Percentiles rank a stretch among this genome's conserved stretches.
These are phyloP conservation scores for Yamadazyma membranifaciens DNA, from an alignment of 1,139 yeast genomes.

Conservation along the genomic window DNA sequence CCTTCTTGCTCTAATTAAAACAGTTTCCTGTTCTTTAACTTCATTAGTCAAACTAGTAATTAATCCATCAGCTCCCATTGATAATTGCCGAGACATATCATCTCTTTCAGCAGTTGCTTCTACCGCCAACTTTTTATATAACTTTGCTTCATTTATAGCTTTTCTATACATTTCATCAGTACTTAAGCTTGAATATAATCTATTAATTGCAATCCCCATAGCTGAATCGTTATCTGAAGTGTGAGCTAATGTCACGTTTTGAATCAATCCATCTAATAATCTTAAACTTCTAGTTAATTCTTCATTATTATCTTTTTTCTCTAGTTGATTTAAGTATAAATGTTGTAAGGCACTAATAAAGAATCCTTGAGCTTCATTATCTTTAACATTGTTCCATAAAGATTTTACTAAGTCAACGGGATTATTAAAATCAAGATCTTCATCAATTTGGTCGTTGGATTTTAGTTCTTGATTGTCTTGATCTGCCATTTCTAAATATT, in stretches of 20 bases:
- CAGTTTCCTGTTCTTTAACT: conserved; percentile 68
- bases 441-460: conserved; percentile 58
- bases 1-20: conserved; percentile 65
- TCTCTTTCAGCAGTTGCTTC: conserved; percentile 87
- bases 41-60: conserved; percentile 71
- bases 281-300: conserved; percentile 68
- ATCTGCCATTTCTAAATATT: conserved; percentile 64
- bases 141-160: conserved; percentile 73
- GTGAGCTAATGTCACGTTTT: conserved; percentile 71
- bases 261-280: conserved; percentile 77
- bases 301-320: conserved; percentile 46
- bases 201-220: conserved; percentile 79
- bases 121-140: conserved; percentile 64
- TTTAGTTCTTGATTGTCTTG: conserved; percentile 69
- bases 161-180: conserved; percentile 89
- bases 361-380: conserved; percentile 70
- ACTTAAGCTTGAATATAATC: conserved; percentile 71
- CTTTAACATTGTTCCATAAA: conserved; percentile 69
- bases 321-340: conserved; percentile 69
- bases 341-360: conserved; percentile 82
- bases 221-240: conserved; percentile 70
- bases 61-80: conserved; percentile 82
- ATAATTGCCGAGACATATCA: conserved; percentile 67
- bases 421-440: conserved; percentile 63
- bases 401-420: conserved; percentile 71